Base-by-base conservation (phyloP, 257 asterid genomes). In the Solanum clarkiae region DNA sequence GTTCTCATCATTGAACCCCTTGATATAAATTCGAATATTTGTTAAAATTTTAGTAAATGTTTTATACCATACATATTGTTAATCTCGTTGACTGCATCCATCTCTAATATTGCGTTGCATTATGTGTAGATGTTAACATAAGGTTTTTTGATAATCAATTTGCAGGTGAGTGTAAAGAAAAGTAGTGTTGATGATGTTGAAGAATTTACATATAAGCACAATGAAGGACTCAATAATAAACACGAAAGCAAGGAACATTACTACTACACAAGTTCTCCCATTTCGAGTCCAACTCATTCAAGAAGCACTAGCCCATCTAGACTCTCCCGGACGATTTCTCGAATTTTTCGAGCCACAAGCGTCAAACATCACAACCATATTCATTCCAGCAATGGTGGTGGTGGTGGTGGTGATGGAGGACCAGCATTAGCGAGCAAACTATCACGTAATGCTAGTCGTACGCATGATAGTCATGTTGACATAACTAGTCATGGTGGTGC, bases 271-370 rank as follows among this genome's bases (percentile, higher is more conserved):
- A 66, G 54, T 42, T 84, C 92, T 11, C 91, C 91, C 29, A 85
- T 49, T 36, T 86, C 90, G 90, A 91, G 88, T 71, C 94, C 89
- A 70, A 83, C 56, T 2, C 44, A 57, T 66, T 86, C 90, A 36
- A 84, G 89, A 84, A 86, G 32, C 14, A 22, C 83, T 1, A 81
- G 90, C 82, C 87, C 86, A 36, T 53, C 85, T 80, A 85, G 15
- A 26, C 87, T 71, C 44, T 85, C 51, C 81, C 85, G 71, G 70
- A 59, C 69, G 7, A 84, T 77, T 55, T 86, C 92, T 6, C 88
- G 82, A 29, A 80, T 92, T 15, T 80, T 89, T 17, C 90, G 90
- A 49, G 87, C 88, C 17, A 18, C 87, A 1, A 92, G 93, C 87
- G 86, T 54, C 84, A 84, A 44, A 82, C 45, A 72, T 70, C 87